phyloP scores from a whole-genome alignment of 129 eudicot genomes.

The Cynara cardunculus region DNA sequence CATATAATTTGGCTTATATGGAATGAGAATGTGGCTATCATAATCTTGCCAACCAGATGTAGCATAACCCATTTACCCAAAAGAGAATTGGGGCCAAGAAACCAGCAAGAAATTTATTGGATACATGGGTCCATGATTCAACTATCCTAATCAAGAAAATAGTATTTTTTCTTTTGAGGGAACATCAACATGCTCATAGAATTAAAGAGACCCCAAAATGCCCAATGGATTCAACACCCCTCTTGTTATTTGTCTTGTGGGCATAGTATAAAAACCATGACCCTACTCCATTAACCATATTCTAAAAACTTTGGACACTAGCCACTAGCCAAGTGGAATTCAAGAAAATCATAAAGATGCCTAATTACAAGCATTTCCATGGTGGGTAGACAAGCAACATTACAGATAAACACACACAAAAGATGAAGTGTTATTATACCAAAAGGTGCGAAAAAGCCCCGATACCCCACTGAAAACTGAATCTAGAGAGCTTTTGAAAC shows the following conservation, averaged over 20 bases:
- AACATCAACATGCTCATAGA: conserved; percentile 28
- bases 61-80: conserved; percentile 30
- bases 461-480: neutral
- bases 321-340: conserved; percentile 24
- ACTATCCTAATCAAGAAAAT: conserved; percentile 34
- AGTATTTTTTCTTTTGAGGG: conserved; percentile 9
- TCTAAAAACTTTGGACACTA: neutral
- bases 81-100: conserved; percentile 28
- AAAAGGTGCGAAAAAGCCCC: neutral
- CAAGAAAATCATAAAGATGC: neutral
- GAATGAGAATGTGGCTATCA: neutral
- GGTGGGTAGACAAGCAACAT: neutral
- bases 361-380: neutral
- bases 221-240: conserved; percentile 16
- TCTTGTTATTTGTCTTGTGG: conserved; percentile 16
- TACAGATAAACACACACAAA: neutral
- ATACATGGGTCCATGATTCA: conserved; percentile 27
- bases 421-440: neutral
- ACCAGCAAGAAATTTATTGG: conserved; percentile 34
- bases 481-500: neutral
- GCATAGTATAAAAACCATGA: conserved; percentile 6
- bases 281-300: conserved; percentile 24
- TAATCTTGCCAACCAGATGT: conserved; percentile 31
- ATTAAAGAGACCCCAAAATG: conserved; percentile 8
- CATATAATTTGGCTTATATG: conserved; percentile 2